A percentile compares a stretch with the other conserved stretches of the same genome.
phyloP scores from a whole-genome alignment of 768 basidiomycete genomes.

The Phanerochaete sordida region DNA sequence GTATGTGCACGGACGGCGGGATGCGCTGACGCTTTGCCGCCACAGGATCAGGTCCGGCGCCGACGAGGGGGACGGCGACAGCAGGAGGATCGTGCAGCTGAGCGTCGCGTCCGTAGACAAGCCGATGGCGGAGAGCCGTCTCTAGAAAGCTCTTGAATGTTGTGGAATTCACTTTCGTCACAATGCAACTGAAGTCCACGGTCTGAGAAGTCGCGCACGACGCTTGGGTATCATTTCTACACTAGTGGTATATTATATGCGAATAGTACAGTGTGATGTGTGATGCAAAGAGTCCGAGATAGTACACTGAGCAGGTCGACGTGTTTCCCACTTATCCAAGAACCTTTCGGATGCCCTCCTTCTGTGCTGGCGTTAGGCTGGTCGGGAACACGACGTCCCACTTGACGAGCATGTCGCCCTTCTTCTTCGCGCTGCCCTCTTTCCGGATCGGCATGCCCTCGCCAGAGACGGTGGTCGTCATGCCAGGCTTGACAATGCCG shows the following conservation, averaged over 20 bases:
- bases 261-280: slow-evolving; percentile 8
- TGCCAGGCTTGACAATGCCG: slow-evolving; percentile 73
- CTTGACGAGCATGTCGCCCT: slow-evolving; percentile 80
- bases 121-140: too few relatives aligned
- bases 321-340: not conserved
- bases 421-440: slow-evolving; percentile 60
- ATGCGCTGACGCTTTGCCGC: too few relatives aligned
- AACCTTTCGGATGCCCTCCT: slow-evolving; percentile 74
- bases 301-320: slow-evolving; percentile 6
- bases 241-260: slow-evolving; percentile 16
- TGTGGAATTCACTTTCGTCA: too few relatives aligned
- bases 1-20: too few relatives aligned
- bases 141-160: too few relatives aligned
- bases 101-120: too few relatives aligned
- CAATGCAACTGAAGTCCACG: too few relatives aligned
- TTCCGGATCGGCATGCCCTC: slow-evolving; percentile 95
- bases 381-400: slow-evolving; percentile 88
- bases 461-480: slow-evolving; percentile 62
- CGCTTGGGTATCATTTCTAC: slow-evolving; percentile 12
- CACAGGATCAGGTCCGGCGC: too few relatives aligned
- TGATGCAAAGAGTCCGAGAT: slow-evolving; percentile 8
- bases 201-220: too few relatives aligned
- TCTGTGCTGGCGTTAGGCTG: slow-evolving; percentile 69
- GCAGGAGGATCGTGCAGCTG: too few relatives aligned
- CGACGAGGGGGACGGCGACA: too few relatives aligned